A percentile compares a stretch with the other conserved stretches of the same genome.
phyloP scores from a whole-genome alignment of 148 eudicot genomes.

The Selenicereus undatus region DNA sequence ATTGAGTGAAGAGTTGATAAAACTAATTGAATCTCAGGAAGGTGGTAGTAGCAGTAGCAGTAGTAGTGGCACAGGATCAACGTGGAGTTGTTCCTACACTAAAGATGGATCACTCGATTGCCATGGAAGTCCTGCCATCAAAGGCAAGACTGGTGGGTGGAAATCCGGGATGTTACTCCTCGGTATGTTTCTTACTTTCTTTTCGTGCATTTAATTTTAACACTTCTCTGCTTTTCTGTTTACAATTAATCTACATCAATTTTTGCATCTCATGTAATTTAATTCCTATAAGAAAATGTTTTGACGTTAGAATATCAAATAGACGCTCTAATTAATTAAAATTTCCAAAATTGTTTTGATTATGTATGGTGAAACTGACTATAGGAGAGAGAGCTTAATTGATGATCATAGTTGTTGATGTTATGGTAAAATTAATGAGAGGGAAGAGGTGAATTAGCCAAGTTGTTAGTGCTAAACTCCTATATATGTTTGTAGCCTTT shows the following conservation, averaged over 20 bases:
- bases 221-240: neutral
- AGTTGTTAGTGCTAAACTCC: neutral
- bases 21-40: slow-evolving; percentile 15
- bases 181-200: slow-evolving; percentile 30
- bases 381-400: too few species aligned
- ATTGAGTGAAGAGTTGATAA: slow-evolving; percentile 11
- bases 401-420: too few species aligned
- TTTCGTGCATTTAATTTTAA: too few species aligned
- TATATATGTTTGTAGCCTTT: slow-evolving; percentile 13
- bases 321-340: too few species aligned
- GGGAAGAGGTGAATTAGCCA: neutral
- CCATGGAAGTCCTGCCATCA: slow-evolving; percentile 52
- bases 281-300: too few species aligned
- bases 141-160: slow-evolving; percentile 58
- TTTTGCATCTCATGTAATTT: too few species aligned
- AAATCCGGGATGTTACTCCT: slow-evolving; percentile 50
- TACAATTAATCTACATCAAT: too few species aligned
- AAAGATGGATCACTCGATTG: slow-evolving; percentile 52
- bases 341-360: too few species aligned
- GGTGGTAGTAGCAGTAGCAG: slow-evolving; percentile 10
- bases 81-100: slow-evolving; percentile 36
- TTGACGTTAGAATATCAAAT: too few species aligned
- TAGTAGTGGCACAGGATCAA: neutral
- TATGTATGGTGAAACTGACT: too few species aligned
- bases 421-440: too few species aligned